These are phyloP conservation scores for Geosmithia putterillii DNA, from an alignment of 2,329 filamentous ascomycete genomes.

Conservation along the genomic window DNA sequence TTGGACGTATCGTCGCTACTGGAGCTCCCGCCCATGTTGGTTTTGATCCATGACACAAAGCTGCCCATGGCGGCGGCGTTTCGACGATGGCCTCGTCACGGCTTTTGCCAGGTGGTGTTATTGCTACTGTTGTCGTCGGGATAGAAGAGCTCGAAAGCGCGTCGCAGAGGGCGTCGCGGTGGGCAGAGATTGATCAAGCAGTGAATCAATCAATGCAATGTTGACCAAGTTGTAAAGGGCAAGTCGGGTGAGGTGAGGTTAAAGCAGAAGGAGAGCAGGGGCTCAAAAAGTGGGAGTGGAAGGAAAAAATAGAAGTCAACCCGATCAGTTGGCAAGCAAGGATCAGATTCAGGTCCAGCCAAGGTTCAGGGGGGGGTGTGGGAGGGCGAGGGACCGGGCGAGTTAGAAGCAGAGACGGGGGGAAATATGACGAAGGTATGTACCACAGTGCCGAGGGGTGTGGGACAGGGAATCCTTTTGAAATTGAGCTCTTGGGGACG, in stretches of 20 bases:
- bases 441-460: not conserved
- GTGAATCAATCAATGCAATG: not conserved
- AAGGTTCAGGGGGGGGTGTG: not conserved
- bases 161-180: not conserved
- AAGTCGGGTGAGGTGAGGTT: not conserved
- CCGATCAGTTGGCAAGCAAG: too few relatives aligned
- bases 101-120: not conserved
- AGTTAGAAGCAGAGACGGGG: not conserved
- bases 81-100: not conserved
- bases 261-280: not conserved
- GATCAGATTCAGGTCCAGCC: not conserved
- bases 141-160: not conserved
- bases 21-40: slow-evolving; percentile 12
- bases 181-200: not conserved
- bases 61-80: slow-evolving; percentile 16
- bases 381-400: too few relatives aligned
- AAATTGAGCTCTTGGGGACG: not conserved
- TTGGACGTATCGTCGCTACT: slow-evolving; percentile 11
- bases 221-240: not conserved
- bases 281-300: not conserved
- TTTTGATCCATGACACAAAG: slow-evolving; percentile 25
- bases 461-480: not conserved
- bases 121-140: not conserved
- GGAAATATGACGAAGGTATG: not conserved
- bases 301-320: not conserved